Evolutionary conservation across 2,329 filamentous ascomycete genomes (phyloP), one percentile per base, ranked within the genome.

Genomic region (Trichoderma simmonsii): DNA sequence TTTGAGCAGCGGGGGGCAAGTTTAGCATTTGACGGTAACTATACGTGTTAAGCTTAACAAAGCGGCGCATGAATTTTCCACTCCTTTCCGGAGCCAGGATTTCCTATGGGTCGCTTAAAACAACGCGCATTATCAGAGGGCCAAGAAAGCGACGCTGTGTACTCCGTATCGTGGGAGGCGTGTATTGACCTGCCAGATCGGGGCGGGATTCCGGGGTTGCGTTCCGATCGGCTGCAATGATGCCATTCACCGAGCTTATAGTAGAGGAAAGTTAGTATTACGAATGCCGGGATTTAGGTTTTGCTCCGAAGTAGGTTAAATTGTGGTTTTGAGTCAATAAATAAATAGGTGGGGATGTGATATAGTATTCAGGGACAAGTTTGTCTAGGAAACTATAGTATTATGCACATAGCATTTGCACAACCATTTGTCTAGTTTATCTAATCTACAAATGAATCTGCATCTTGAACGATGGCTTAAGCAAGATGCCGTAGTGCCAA

Each of bases 151-250:
- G 57, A 28, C 36, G 12, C 28, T 61, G 4, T 14, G 24, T 30
- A 2, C 30, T 30, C 30, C 30, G 30, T 30, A 18, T 28, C 56
- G 28, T 21, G 18, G 15, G 59, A 39, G 36, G 3, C 1, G 14
- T 32, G 7, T n/a, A 14, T 28, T 21, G 71, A 72, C 71, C 71
- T 72, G 66, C 71, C 71, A 39, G 34, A 72, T 72, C 71, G 60
- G 71, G 71, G 51, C 12, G 43, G 26, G 26, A 48, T 57, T 59
- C 71, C 71, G 71, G 67, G 24, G 66, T 28, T 57, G 60, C 43
- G 66, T 59, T 59, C 57, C 57, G 39, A 70, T 70, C 66, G 66
- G 39, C 43, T 63, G 43, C 34, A 28, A 68, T 72, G 70, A 68
- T 72, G 57, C 70, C 64, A 71, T 71, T 54, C 39, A 18, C 57